Conservation (phyloP, 306 rosid species). For the Sicyos edulis region DNA sequence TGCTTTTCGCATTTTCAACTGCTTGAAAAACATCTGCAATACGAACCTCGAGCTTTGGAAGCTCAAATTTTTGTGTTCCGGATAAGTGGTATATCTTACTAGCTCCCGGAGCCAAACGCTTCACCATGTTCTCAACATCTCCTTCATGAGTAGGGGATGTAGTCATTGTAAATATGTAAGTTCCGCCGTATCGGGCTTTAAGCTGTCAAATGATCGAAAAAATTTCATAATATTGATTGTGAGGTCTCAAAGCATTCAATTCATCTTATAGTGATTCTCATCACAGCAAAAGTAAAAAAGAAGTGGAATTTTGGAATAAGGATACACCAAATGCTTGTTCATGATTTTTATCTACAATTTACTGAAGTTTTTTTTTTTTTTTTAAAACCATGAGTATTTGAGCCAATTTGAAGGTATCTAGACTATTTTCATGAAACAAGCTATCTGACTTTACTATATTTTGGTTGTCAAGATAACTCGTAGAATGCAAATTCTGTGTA, state of each 20-base stretch:
- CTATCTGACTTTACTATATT: too few species aligned
- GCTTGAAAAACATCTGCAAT: slow-evolving; percentile 67
- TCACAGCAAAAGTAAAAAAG: not conserved
- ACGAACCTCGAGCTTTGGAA: slow-evolving; percentile 62
- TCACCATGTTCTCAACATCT: slow-evolving; percentile 70
- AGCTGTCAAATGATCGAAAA: slow-evolving; percentile 34
- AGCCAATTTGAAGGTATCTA: too few species aligned
- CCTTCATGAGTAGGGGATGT: slow-evolving; percentile 54
- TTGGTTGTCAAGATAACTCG: too few species aligned
- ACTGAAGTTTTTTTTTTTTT: not conserved
- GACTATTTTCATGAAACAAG: not conserved
- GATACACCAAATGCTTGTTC: not conserved
- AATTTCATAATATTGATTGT: not conserved
- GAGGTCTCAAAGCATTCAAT: not conserved
- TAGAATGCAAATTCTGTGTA: not conserved
- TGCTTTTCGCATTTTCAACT: slow-evolving; percentile 61
- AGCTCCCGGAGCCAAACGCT: slow-evolving; percentile 50
- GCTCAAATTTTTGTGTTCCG: slow-evolving; percentile 91
- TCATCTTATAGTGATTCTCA: not conserved
- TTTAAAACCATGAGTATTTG: not conserved
- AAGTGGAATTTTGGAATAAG: not conserved
- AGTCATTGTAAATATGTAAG: slow-evolving; percentile 73
- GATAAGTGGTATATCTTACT: slow-evolving; percentile 67
- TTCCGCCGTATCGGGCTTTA: slow-evolving; percentile 78
- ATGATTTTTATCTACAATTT: not conserved